Base-by-base conservation (phyloP, 371 early-diverging fungal species). In the Dinochytrium kinnereticum region DNA sequence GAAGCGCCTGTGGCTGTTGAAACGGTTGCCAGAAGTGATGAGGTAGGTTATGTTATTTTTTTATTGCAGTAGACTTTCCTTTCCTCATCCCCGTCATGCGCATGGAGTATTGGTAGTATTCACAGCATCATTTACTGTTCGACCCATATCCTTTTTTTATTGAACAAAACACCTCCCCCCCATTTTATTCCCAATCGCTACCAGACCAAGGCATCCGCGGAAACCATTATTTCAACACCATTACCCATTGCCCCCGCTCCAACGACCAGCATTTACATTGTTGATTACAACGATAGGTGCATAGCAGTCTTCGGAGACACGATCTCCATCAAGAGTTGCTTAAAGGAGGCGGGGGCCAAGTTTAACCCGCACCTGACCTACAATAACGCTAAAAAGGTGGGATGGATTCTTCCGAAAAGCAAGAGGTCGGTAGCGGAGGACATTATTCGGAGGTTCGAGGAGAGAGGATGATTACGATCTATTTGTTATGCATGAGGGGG, bases 241-340 rank as follows among this genome's bases (percentile, higher is more conserved):
- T n/a, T n/a, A n/a, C n/a, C n/a, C n/a, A n/a, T 7, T 44, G 44
- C 36, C 64, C 13, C 64, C 64, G 26, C 64, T 17, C 31, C 7
- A 31, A 26, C 64, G 24, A 33, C 19, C 2, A 64, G 21, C 64
- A 57, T 66, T 17, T 34, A 34, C 36, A 15, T 61, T 24, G 61
- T 61, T 3, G 44, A 68, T n/a, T 68, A 68, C 34, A 40, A 21
- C 30, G 31, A 49, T 3, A 68, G 51, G 53, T 51, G 31, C 31
- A 36, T 53, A 1, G 69, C 69, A 2, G 51, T 68, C 51, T 51
- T 30, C 21, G 69, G 69, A 19, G 53, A 68, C 19, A 68, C 69
- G 2, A 28, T 28, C 15, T 26, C 69, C 33, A 49, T 51, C 51
- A 68, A 68, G 34, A 36, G 51, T 40, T 21, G 30, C 34, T 36